Conservation (phyloP, 2,329 filamentous ascomycete genomes). For the Cladosporium sp. region DNA sequence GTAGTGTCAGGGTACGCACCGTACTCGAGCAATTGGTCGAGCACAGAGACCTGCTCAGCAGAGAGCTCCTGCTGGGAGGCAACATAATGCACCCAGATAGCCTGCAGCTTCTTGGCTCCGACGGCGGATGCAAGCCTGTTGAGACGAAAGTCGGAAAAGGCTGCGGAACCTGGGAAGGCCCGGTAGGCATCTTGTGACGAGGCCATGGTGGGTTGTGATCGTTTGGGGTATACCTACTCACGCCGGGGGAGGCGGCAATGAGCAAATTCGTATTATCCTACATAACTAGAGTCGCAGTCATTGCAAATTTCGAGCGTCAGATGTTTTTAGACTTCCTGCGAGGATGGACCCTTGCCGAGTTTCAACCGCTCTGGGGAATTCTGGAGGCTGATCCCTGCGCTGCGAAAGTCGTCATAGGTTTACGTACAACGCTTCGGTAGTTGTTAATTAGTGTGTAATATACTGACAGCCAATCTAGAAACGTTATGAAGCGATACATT, state of each 20-base stretch:
- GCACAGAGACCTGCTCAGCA: constrained; percentile 45
- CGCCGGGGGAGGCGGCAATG: constrained; percentile 7
- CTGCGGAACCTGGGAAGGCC: constrained; percentile 49
- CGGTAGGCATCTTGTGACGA: constrained; percentile 31
- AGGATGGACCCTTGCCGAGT: not conserved
- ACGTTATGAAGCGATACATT: not conserved
- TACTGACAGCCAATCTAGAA: too few species aligned
- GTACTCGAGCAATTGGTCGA: constrained; percentile 60
- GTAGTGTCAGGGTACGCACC: constrained; percentile 49
- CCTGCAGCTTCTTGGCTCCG: constrained; percentile 44
- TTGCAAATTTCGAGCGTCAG: constrained; percentile 3
- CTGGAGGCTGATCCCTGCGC: not conserved
- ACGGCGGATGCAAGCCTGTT: constrained; percentile 42
- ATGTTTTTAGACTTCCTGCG: constrained; percentile 1
- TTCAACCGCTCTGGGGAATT: constrained; percentile 8
- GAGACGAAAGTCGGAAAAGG: constrained; percentile 51
- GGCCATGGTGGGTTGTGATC: constrained; percentile 13
- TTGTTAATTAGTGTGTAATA: too few species aligned
- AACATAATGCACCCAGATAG: constrained; percentile 51
- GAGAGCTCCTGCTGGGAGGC: constrained; percentile 39
- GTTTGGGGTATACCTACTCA: constrained; percentile 3
- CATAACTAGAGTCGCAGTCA: constrained; percentile 10
- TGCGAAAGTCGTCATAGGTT: not conserved
- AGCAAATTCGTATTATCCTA: constrained; percentile 11
- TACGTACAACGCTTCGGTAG: too few species aligned